These are phyloP conservation scores for Leccinum pachyderme DNA, from an alignment of 1,284 basidiomycete species.

Conservation along the genomic window DNA sequence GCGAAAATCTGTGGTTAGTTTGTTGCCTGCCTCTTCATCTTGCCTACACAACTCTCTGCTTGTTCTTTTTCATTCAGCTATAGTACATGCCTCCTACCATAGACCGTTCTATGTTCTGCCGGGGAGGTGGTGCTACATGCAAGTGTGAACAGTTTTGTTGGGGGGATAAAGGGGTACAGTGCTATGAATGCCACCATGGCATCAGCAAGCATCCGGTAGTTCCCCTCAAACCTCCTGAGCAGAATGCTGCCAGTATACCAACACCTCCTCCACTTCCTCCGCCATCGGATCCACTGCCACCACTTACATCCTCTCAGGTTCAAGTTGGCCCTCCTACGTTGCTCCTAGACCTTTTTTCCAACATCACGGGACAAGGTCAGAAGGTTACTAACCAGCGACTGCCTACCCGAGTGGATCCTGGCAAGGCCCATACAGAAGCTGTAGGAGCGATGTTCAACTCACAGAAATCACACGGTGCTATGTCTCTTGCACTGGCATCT, in stretches of 20 bases:
- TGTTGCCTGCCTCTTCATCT: not conserved
- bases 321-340: not conserved
- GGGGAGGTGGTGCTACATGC: not conserved
- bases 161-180: not conserved
- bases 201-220: conserved; percentile 1
- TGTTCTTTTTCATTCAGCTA: not conserved
- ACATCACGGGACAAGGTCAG: not conserved
- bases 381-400: too few species aligned
- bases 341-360: not conserved
- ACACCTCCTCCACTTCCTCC: not conserved
- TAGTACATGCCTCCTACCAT: not conserved
- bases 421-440: not conserved
- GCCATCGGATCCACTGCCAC: not conserved
- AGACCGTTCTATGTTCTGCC: not conserved
- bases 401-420: not conserved
- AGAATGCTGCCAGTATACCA: not conserved
- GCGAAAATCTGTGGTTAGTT: not conserved
- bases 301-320: not conserved
- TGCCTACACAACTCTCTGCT: not conserved
- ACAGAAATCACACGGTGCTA: not conserved
- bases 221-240: not conserved
- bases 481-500: not conserved
- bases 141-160: conserved; percentile 2
- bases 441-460: not conserved
- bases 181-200: conserved; percentile 1